Percentiles rank a stretch among this genome's conserved stretches.
phyloP scores from a whole-genome alignment of 306 rosid species.

The Medicago lupulina region DNA sequence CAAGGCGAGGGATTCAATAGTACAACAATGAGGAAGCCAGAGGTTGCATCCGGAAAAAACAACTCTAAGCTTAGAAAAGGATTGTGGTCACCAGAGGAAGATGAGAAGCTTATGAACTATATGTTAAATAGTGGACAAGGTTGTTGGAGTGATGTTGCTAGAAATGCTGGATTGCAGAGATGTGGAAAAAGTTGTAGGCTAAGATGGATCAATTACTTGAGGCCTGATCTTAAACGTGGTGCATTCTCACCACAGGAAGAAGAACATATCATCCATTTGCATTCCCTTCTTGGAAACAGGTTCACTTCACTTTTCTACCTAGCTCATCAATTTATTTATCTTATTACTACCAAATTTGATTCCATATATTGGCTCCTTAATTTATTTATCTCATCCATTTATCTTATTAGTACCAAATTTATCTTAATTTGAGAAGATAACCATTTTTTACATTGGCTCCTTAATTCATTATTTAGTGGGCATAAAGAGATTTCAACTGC shows the following conservation, averaged over 20 bases:
- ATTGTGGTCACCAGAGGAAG: conserved; percentile 97
- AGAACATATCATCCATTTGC: conserved; percentile 80
- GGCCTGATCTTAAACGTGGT: conserved; percentile 93
- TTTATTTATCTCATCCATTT: background rate
- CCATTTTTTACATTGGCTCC: too few relatives aligned
- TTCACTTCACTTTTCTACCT: background rate
- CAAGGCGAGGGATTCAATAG: background rate
- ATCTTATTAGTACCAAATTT: background rate
- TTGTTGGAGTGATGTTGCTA: conserved; percentile 94
- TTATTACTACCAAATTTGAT: background rate
- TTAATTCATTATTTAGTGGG: background rate
- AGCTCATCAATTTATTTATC: background rate
- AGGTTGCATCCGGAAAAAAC: conserved; percentile 26
- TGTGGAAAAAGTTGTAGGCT: conserved; percentile 96
- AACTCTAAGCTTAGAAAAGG: conserved; percentile 74
- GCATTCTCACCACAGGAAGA: conserved; percentile 93
- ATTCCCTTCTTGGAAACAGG: conserved; percentile 98
- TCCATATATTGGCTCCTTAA: background rate
- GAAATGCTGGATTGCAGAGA: conserved; percentile 89
- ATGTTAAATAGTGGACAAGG: conserved; percentile 90
- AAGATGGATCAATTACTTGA: conserved; percentile 92
- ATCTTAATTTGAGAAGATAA: background rate
- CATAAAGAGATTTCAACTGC: background rate
- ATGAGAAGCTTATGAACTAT: conserved; percentile 84
- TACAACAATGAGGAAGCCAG: conserved; percentile 82